Evolutionary conservation across 1,139 yeast species (phyloP), one percentile per base, ranked within the genome.

Genomic region (Geotrichum cucujoidarum): DNA sequence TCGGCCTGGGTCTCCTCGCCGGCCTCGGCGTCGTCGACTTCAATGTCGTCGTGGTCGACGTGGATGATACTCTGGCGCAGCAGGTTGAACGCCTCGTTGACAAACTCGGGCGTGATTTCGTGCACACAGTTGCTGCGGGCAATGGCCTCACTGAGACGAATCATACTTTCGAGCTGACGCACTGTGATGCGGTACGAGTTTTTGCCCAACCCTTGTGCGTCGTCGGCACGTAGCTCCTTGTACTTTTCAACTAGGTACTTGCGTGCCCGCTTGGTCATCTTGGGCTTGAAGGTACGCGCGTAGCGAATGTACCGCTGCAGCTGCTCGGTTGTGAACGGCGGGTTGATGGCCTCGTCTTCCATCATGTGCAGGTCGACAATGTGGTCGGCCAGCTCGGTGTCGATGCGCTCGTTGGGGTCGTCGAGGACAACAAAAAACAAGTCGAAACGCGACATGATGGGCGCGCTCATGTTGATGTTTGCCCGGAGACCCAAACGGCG

Each of bases 391-490:
- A 92, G 73, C 59, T 86, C 88, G 1, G 95, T 83, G 64, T 92
- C 99, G 43, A 90, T 77, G 57, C 82, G 77, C 62, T 88, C 97
- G 61, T 92, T 92, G 63, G 97, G 87, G 62, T 94, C 98, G 68
- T 92, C 99, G 56, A 92, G 73, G 47, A 92, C 84, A 31, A 92
- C 97, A 63, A 94, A 92, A 65, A 94, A 94, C 56, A 94, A 71
- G 69, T 92, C 99, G 64, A 92, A 92, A 71, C 99, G 83, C 30
- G 97, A 90, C 97, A 92, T 92, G 65, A 92, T 92, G 2, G 99
- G 99, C 1, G 97, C 97, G n/a, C 97, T 87, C 97, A 92, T 89
- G 62, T 85, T 83, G 62, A 94, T 76, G 63, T 92, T 92, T 46
- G 95, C 82, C 54, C 96, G 74, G 53, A 92, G 74, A 1, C 95